Evolutionary conservation across 2,329 filamentous ascomycete genomes (phyloP), one percentile per base, ranked within the genome.

Genomic region (Paecilomyces dactylethromorphus): DNA sequence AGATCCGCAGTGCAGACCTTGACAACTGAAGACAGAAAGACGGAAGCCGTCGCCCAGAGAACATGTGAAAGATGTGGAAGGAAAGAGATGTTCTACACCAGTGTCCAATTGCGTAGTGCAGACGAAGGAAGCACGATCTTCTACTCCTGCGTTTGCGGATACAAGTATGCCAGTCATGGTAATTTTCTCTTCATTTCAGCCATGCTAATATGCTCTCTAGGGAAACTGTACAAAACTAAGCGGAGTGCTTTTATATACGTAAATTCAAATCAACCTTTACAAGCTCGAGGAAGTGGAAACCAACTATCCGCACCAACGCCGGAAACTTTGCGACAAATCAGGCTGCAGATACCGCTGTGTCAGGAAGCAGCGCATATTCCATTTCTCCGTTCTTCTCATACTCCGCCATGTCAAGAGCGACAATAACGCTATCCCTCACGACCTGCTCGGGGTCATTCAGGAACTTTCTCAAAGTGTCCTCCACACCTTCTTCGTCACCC

Each of bases 341-440:
- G 57, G 63, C 63, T 33, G 63, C 62, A 53, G 66, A 59, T 31
- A 69, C 67, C 45, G 65, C 66, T 50, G 68, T 67, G 55, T 89
- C 84, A 2, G 92, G 93, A 65, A 97, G 88, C 69, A 96, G 83
- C 53, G 94, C 94, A 80, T 99, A 99, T 73, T 99, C 92, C 32
- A 86, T 79, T 76, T 96, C 86, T 50, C 90, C 90, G 66, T 87
- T 90, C 80, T 90, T 91, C 81, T 99, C 94, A 70, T 91, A 97
- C 71, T 97, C 93, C 11, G 92, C 94, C 91, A 99, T 99, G 75
- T 99, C 94, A 65, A 99, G 81, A 52, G 94, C 94, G 58, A 99
- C 94, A 67, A 97, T 86, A 45, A 96, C 87, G 74, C 93, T 97
- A 71, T 99, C 94, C 60, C 92, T 86, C 50, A 99, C 94, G 5